These are phyloP conservation scores for Taphrina betulina DNA, from an alignment of 1,139 yeast species.

Conservation along the genomic window DNA sequence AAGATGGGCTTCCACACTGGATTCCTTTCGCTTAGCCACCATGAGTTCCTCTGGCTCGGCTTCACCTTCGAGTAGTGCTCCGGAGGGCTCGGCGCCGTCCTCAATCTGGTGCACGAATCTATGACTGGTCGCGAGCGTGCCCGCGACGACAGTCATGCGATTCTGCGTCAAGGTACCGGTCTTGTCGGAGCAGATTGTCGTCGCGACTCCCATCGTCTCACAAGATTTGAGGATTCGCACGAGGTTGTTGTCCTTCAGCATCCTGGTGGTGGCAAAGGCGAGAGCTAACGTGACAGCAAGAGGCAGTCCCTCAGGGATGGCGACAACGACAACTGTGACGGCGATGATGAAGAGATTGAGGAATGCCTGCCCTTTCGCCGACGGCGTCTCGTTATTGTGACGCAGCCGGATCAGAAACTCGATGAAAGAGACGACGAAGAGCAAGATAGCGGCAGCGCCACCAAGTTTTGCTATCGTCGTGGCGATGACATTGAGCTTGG, in stretches of 20 bases:
- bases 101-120: slow-evolving; percentile 42
- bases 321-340: slow-evolving; percentile 90
- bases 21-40: slow-evolving; percentile 1
- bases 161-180: slow-evolving; percentile 96
- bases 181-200: slow-evolving; percentile 94
- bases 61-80: not conserved
- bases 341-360: slow-evolving; percentile 86
- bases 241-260: slow-evolving; percentile 93
- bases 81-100: slow-evolving; percentile 20
- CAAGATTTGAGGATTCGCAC: slow-evolving; percentile 92
- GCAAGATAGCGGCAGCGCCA: slow-evolving; percentile 71
- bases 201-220: slow-evolving; percentile 99
- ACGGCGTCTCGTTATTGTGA: slow-evolving; percentile 52
- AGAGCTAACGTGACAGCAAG: slow-evolving; percentile 92
- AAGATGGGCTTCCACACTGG: slow-evolving; percentile 1
- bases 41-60: slow-evolving; percentile 5
- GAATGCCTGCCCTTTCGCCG: slow-evolving; percentile 81
- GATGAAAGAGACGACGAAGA: slow-evolving; percentile 75
- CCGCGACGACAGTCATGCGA: slow-evolving; percentile 82
- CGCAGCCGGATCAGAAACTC: slow-evolving; percentile 71
- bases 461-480: slow-evolving; percentile 95
- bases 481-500: slow-evolving; percentile 75
- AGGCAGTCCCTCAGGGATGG: slow-evolving; percentile 97
- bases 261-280: slow-evolving; percentile 96
- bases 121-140: slow-evolving; percentile 55